Evolutionary conservation across 2,329 filamentous ascomycete genomes (phyloP).

Genomic region (Colletotrichum salicis): DNA sequence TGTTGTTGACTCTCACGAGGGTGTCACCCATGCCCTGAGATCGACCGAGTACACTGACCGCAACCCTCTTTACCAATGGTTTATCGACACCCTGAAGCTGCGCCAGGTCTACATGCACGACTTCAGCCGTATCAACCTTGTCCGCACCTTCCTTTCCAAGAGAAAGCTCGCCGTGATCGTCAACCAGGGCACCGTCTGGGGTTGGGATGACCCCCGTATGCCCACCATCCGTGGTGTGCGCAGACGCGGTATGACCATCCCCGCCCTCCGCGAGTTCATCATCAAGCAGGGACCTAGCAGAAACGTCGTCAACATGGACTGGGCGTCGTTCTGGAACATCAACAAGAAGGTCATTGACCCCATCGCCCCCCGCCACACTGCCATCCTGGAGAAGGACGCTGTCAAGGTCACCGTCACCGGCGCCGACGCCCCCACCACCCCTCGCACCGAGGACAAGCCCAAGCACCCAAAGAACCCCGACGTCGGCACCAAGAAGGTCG

Average conservation of each 20-base stretch:
- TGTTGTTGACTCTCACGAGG: slow-evolving; percentile 82
- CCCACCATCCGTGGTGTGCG: slow-evolving; percentile 84
- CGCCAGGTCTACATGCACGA: slow-evolving; percentile 87
- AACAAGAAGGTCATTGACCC: slow-evolving; percentile 89
- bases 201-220: slow-evolving; percentile 90
- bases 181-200: slow-evolving; percentile 78
- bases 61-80: slow-evolving; percentile 89
- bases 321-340: slow-evolving; percentile 77
- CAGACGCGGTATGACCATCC: slow-evolving; percentile 81
- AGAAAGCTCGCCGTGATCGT: slow-evolving; percentile 88
- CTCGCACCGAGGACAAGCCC: slow-evolving; percentile 79
- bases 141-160: slow-evolving; percentile 85
- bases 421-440: slow-evolving; percentile 70
- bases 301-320: slow-evolving; percentile 87
- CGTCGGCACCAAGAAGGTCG: slow-evolving; percentile 86
- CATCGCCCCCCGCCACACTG: slow-evolving; percentile 77
- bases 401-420: slow-evolving; percentile 78
- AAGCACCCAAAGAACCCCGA: slow-evolving; percentile 90
- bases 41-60: slow-evolving; percentile 90
- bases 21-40: slow-evolving; percentile 83
- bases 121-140: slow-evolving; percentile 86
- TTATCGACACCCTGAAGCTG: slow-evolving; percentile 77
- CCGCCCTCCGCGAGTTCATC: slow-evolving; percentile 84
- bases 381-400: slow-evolving; percentile 75
- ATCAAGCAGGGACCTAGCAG: slow-evolving; percentile 85